Percentiles rank a stretch among this genome's conserved stretches.
Conservation (phyloP, 495 filamentous ascomycete genomes). For the Choiromyces venosus region DNA sequence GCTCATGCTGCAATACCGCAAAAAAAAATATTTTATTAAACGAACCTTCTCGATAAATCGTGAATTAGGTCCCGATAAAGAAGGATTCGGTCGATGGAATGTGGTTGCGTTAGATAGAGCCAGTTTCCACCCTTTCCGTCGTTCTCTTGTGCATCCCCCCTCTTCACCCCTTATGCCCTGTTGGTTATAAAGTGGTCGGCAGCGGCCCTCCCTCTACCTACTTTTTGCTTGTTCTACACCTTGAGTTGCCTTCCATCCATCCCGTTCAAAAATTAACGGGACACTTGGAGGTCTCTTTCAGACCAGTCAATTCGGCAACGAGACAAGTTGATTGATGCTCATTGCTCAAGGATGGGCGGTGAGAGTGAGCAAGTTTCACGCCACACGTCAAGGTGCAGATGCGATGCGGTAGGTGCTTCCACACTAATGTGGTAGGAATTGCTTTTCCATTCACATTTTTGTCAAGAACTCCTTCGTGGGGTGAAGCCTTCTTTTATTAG, state of each 20-base stretch:
- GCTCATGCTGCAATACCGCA: neutral
- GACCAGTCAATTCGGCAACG: neutral
- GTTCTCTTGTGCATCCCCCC: neutral
- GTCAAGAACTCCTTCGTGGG: neutral
- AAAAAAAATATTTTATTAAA: neutral
- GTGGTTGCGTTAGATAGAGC: neutral
- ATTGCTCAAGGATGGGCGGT: slow-evolving; percentile 2
- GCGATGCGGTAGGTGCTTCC: slow-evolving; percentile 24
- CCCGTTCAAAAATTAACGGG: neutral
- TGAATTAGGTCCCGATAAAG: neutral
- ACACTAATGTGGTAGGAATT: neutral
- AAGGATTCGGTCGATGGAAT: neutral
- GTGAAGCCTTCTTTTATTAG: neutral
- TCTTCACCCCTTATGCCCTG: neutral
- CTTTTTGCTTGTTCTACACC: neutral
- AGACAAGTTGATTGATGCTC: neutral
- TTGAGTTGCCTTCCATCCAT: neutral
- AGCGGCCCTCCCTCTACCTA: neutral
- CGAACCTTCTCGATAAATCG: neutral
- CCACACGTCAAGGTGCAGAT: slow-evolving; percentile 35
- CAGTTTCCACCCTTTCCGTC: neutral
- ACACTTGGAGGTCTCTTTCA: neutral
- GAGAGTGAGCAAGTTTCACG: slow-evolving; percentile 33
- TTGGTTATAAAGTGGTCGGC: slow-evolving; percentile 2
- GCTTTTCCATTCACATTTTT: neutral